Evolutionary conservation across 495 filamentous ascomycete species (phyloP).

Genomic region (Podospora pseudocomata): DNA sequence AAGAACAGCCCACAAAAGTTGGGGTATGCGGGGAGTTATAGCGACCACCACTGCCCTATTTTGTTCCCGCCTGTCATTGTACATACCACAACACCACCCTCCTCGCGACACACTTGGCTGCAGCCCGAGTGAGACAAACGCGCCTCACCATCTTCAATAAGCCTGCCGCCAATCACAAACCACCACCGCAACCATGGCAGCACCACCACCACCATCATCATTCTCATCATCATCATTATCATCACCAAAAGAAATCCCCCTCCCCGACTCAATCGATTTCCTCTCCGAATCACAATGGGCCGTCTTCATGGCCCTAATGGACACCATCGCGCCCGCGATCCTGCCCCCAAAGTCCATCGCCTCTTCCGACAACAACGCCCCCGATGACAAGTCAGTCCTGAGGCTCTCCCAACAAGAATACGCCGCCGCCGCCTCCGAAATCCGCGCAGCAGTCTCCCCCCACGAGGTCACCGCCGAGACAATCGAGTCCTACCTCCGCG

Average conservation of each 20-base stretch:
- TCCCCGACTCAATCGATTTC: constrained; percentile 10
- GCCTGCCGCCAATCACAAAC: neutral
- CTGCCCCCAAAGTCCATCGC: neutral
- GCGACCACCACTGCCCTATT: neutral
- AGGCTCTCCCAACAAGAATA: constrained; percentile 16
- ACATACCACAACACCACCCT: neutral
- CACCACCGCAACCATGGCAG: neutral
- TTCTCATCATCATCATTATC: neutral
- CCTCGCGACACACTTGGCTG: neutral
- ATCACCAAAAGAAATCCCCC: constrained; percentile 12
- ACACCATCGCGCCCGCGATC: constrained; percentile 19
- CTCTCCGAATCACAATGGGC: constrained; percentile 17
- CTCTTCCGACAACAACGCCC: neutral
- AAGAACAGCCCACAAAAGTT: neutral
- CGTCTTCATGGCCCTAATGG: constrained; percentile 24
- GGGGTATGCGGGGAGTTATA: neutral
- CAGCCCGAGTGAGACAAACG: neutral
- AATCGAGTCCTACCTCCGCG: constrained; percentile 38
- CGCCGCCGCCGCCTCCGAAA: constrained; percentile 7
- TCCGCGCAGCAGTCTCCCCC: constrained; percentile 14
- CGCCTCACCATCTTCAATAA: neutral
- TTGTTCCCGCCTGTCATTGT: too few relatives aligned
- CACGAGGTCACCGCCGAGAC: constrained; percentile 18
- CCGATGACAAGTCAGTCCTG: neutral
- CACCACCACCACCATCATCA: constrained; percentile 1